Evolutionary conservation across 2,329 filamentous ascomycete genomes (phyloP), one percentile per base, ranked within the genome.

Genomic region (Paramyrothecium sp.): DNA sequence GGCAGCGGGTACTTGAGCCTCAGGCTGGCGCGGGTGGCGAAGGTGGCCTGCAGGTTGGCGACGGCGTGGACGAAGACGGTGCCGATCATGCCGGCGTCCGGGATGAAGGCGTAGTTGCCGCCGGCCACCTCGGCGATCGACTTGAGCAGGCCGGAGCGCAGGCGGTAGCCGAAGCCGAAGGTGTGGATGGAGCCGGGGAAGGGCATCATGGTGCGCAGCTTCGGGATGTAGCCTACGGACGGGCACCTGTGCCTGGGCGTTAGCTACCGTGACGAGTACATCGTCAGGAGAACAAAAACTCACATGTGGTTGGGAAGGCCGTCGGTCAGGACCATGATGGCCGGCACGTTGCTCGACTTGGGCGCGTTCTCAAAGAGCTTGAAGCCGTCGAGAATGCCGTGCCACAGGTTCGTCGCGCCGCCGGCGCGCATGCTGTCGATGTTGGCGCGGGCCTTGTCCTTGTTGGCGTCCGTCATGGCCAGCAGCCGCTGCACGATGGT

Each of bases 11-110:
- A 79, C 0, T 63, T 70, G 20, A 87, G 58, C 2, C 68, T 69
- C 2, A 87, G 66, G 0, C 63, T 69, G 3, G 79, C 79, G 1
- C 74, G 71, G 3, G 73, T 80, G 2, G 83, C 83, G 59, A 79
- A 86, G 0, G 84, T 87, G 2, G 80, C 78, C 62, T 85, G 84
- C 2, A 88, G 66, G 60, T 87, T 86, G 19, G 85, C 84, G 2
- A 87, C 77, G 2, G 85, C 82, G 62, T 88, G 83, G 3, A 86
- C 76, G 58, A 88, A 87, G 3, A 85, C 82, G 3, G 85, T 87
- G 3, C 81, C 81, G 58, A 88, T 82, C 83, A 88, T 86, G 58
- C 83, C 81, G 0, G 82, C 78, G 55, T 88, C 84, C 0, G 84
- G 81, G 19, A 88, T 87, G 60, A 87, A 88, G 10, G 82, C 73